Evolutionary conservation across 139 green algal genomes (phyloP), one percentile per base, ranked within the genome.

Genomic region (Eudorina sp.): DNA sequence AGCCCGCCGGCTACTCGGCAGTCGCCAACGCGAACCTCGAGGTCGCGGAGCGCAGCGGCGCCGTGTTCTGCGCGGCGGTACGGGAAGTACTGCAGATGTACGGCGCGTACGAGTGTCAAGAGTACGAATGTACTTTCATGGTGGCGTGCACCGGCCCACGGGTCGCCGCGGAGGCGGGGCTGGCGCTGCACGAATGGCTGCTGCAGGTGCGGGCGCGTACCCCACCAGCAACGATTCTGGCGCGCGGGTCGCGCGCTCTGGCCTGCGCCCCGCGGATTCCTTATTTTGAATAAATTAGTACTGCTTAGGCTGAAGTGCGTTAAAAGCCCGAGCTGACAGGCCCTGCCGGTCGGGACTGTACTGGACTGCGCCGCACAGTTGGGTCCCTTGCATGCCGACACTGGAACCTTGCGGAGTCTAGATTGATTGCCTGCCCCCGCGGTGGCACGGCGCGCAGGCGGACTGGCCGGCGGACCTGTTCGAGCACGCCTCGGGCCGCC

Each of bases 71-170:
- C 74, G 41, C n/a, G 0, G 80, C 66, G 0, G 90, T 92, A 40
- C 85, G 90, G 3, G 88, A 88, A 14, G 89, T 85, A 53, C 80
- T 92, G 40, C 53, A 31, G 21, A 80, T 86, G 53, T 93, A 75
- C 76, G 45, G 75, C n/a, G 87, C 79, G 34, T 93, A 93, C 46
- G 90, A 93, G 60, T 93, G 90, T 51, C 87, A 93, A 55, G 90
- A 93, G 83, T 91, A 93, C 66, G 90, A 91, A 25, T 88, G 90
- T 38, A 90, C 88, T 64, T 93, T 94, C 86, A 90, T 91, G 73
- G 48, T 93, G 64, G 92, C 85, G 1, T 93, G 41, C 62, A 68
- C 25, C 53, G 55, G 45, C 80, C 43, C 80, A 29, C 80, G 80
- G 31, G 60, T 72, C 25, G 80, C 62, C 0, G 80, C 62, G n/a